Evolutionary conservation across 2,329 filamentous ascomycete genomes (phyloP), one percentile per base, ranked within the genome.

Genomic region (Penicillium thymicola): DNA sequence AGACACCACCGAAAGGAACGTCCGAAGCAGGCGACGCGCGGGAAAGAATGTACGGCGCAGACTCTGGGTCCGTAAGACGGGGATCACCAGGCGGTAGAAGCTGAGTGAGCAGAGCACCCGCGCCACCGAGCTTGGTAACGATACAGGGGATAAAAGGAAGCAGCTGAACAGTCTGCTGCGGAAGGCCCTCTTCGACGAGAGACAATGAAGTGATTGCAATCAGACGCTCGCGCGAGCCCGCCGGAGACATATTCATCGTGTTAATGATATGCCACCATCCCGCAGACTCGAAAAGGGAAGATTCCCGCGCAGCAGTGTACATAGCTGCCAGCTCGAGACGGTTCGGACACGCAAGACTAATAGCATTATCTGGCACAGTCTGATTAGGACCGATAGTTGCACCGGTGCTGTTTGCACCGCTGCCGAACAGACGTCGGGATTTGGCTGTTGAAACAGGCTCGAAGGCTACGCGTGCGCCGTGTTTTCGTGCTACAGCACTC

Each of bases 391-490:
- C 62, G 49, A 79, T 68, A 40, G 70, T 64, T 5, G 70, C 60
- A 28, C 55, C 57, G 11, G 41, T 45, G 45, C 57, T 65, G n/a
- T 46, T 60, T 23, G 56, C 54, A 61, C 58, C 52, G 28, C 54
- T 58, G 57, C 65, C 51, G 75, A 94, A 95, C 6, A 92, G 78
- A 9, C 85, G 81, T 45, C 82, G 79, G 4, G 90, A 84, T 77
- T 97, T 99, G 57, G 85, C 85, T 1, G 83, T 85, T 1, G 90
- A 96, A 7, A 97, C 94, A 1, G 94, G 93, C 74, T 97, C 94
- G 68, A 93, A 96, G 13, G 89, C 89, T 6, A 92, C 81, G 21
- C 79, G 81, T 16, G 83, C 81, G 5, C 78, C 72, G 56, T 83
- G 76, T 2, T 79, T 70, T 57, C 83, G 84, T 42, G 81, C 86